phyloP scores from a whole-genome alignment of 1,284 basidiomycete species.

The Afroboletus lepidellus region DNA sequence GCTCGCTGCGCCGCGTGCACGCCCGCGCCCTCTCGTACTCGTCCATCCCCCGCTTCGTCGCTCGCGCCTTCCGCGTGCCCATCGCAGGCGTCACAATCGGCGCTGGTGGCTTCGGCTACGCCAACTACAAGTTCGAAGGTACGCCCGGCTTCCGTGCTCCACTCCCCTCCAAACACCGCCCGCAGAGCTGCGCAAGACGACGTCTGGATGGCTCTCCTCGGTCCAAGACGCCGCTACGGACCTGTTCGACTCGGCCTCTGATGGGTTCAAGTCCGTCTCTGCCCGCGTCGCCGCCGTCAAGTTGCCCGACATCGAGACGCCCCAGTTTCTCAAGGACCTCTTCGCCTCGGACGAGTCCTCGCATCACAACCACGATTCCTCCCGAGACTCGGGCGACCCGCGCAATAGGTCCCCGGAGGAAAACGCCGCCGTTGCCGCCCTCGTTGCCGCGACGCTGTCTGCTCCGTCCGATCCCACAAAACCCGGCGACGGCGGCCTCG shows the following conservation, averaged over 20 bases:
- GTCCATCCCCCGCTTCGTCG: slow-evolving; percentile 79
- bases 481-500: slow-evolving; percentile 36
- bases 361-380: slow-evolving; percentile 30
- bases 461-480: slow-evolving; percentile 65
- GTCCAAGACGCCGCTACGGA: slow-evolving; percentile 70
- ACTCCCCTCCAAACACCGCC: background rate
- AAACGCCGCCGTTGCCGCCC: slow-evolving; percentile 60
- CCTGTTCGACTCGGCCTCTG: slow-evolving; percentile 64
- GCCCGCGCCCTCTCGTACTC: slow-evolving; percentile 79
- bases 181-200: slow-evolving; percentile 67
- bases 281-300: slow-evolving; percentile 58
- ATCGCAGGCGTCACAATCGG: slow-evolving; percentile 84
- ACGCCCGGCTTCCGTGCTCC: slow-evolving; percentile 22
- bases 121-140: slow-evolving; percentile 94
- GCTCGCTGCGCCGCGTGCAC: slow-evolving; percentile 60
- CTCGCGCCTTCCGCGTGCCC: slow-evolving; percentile 81
- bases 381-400: slow-evolving; percentile 26
- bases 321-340: slow-evolving; percentile 71
- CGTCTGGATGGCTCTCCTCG: slow-evolving; percentile 61
- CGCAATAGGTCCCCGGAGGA: slow-evolving; percentile 51
- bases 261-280: slow-evolving; percentile 57
- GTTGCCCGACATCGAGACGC: slow-evolving; percentile 65
- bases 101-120: slow-evolving; percentile 88
- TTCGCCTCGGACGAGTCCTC: slow-evolving; percentile 46
- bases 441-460: slow-evolving; percentile 71